Evolutionary conservation across 805 yeast genomes (phyloP).

Genomic region (Candida piceae): DNA sequence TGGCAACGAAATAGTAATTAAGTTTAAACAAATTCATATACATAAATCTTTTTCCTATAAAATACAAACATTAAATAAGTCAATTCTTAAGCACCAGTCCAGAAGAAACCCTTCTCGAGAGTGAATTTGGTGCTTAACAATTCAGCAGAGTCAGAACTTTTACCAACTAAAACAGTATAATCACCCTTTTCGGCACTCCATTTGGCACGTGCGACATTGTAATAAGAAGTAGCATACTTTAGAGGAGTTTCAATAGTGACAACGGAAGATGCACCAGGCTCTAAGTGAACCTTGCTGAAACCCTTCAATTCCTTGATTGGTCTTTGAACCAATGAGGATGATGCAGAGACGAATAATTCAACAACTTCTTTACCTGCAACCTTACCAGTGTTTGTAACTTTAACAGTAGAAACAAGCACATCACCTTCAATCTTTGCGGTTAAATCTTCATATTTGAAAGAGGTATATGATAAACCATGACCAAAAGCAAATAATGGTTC

Average conservation of each 20-base stretch:
- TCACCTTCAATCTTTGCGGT: conserved; percentile 21
- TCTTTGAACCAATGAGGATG: conserved; percentile 38
- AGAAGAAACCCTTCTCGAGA: conserved; percentile 6
- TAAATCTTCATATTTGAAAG: conserved; percentile 30
- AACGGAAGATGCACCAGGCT: conserved; percentile 26
- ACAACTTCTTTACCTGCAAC: conserved; percentile 47
- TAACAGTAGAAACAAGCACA: conserved; percentile 25
- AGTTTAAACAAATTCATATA: too few relatives aligned
- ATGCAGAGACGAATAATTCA: conserved; percentile 43
- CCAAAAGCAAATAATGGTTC: conserved; percentile 41
- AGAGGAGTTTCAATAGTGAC: conserved; percentile 35
- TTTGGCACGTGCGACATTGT: conserved; percentile 40
- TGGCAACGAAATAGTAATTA: too few relatives aligned
- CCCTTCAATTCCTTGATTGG: conserved; percentile 57
- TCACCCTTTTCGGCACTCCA: conserved; percentile 53
- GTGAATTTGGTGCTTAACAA: conserved; percentile 5
- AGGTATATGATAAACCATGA: conserved; percentile 38
- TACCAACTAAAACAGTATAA: conserved; percentile 45
- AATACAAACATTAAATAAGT: too few relatives aligned
- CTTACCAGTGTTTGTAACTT: conserved; percentile 43
- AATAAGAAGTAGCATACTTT: conserved; percentile 51
- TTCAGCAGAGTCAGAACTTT: conserved; percentile 18
- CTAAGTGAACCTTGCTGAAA: conserved; percentile 38
- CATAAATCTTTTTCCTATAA: too few relatives aligned
- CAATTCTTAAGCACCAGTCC: too few relatives aligned